Evolutionary conservation across 805 yeast species (phyloP), one percentile per base, ranked within the genome.

Genomic region (Saccharomyces jurei): DNA sequence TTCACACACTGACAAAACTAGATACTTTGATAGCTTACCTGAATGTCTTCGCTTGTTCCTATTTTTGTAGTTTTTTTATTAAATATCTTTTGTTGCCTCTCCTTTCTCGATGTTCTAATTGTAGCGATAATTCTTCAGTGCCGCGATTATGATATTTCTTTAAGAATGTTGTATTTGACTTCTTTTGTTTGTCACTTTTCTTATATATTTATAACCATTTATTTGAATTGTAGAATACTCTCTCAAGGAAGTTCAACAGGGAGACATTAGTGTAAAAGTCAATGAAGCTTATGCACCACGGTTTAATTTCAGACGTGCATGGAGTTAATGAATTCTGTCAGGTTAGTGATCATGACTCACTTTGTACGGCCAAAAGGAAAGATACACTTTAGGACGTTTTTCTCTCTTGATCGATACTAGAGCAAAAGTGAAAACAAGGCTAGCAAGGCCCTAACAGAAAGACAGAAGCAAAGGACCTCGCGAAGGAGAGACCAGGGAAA

Each of bases 401-500:
- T 32, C 26, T 50, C 14, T 14, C 13, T 13, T 8, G 49, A 22
- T 13, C 6, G 49, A 22, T 22, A 22, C 14, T 22, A 28, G 10
- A 8, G 11, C 17, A n/a, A 28, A 8, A 9, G 5, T 46, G 22
- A 26, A 28, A 48, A 3, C 22, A 27, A 28, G 31, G 50, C 28
- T 28, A 13, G 9, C 25, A 17, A 22, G 14, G 6, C 6, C 26
- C 4, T 25, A 28, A 11, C 6, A 26, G 50, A 50, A 41, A 48
- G 30, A 25, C 10, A 14, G 36, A 31, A 17, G 30, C 25, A 41
- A 6, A 27, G 29, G 17, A 22, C 9, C 36, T n/a, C 13, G 30
- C 21, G 30, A 22, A 14, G n/a, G n/a, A 13, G 11, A 29, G 11
- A 44, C 60, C 65, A 3, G 50, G 11, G 28, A 17, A 14, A 54